phyloP scores from a whole-genome alignment of 140 eudicot genomes.

The Senecio squalidus region DNA sequence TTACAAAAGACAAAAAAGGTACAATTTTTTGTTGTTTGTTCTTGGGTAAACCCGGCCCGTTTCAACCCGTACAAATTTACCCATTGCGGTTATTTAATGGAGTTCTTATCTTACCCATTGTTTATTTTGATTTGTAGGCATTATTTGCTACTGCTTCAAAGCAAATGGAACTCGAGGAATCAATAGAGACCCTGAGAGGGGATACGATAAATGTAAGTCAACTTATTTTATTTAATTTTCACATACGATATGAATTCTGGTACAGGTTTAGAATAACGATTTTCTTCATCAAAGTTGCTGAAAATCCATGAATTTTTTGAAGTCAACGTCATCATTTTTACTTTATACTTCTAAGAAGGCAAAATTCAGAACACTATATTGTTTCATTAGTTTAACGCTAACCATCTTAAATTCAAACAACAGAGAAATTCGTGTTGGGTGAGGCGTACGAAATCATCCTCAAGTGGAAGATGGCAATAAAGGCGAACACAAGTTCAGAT shows the following conservation, averaged over 20 bases:
- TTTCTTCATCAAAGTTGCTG: not conserved
- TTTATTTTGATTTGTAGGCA: conserved; percentile 36
- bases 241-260: not conserved
- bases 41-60: not conserved
- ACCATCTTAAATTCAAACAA: not conserved
- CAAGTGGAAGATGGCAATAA: conserved; percentile 32
- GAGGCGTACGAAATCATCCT: conserved; percentile 34
- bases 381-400: not conserved
- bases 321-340: not conserved
- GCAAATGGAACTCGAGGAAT: conserved; percentile 88
- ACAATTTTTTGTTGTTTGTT: conserved; percentile 1
- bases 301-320: not conserved
- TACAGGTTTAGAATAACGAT: not conserved
- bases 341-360: too few relatives aligned
- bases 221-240: not conserved
- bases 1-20: conserved; percentile 91
- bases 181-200: conserved; percentile 70
- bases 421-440: conserved; percentile 28
- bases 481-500: not conserved
- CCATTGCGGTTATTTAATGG: not conserved
- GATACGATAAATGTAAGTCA: conserved; percentile 48
- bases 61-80: not conserved
- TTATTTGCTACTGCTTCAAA: conserved; percentile 86
- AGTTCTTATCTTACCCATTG: not conserved
- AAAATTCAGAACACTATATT: too few relatives aligned